Evolutionary conservation across 441 rosid genomes (phyloP).

Genomic region (Populus hybrid): DNA sequence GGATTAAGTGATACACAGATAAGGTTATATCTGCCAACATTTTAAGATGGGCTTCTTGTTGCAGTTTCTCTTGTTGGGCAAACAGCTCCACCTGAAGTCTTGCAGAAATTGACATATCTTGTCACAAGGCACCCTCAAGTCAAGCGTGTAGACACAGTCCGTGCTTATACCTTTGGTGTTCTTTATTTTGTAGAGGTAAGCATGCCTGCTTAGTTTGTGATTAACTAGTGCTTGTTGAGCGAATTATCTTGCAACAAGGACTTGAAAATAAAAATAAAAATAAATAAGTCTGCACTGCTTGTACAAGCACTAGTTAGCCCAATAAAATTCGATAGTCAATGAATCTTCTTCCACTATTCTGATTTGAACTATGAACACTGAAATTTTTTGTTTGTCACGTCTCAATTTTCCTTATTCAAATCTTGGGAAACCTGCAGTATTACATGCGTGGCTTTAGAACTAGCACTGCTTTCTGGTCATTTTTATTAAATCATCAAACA

Average conservation of each 20-base stretch:
- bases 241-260: neutral
- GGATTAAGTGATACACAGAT: neutral
- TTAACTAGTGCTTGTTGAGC: neutral
- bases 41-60: slow-evolving; percentile 11
- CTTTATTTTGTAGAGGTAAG: slow-evolving; percentile 81
- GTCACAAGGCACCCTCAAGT: slow-evolving; percentile 57
- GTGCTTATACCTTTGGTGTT: slow-evolving; percentile 77
- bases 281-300: too few relatives aligned
- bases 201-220: neutral
- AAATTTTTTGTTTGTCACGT: neutral
- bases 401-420: neutral
- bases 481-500: neutral
- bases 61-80: slow-evolving; percentile 72
- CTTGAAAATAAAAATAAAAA: too few relatives aligned
- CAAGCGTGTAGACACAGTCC: slow-evolving; percentile 70
- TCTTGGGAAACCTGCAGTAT: neutral
- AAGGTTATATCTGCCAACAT: neutral
- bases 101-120: slow-evolving; percentile 72
- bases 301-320: too few relatives aligned
- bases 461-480: neutral
- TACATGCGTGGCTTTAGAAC: neutral
- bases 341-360: neutral
- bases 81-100: slow-evolving; percentile 66
- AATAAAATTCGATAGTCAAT: too few relatives aligned
- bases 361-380: neutral